phyloP scores from a whole-genome alignment of 352 stramenopile genomes.

The Nothophytophthora sp. region DNA sequence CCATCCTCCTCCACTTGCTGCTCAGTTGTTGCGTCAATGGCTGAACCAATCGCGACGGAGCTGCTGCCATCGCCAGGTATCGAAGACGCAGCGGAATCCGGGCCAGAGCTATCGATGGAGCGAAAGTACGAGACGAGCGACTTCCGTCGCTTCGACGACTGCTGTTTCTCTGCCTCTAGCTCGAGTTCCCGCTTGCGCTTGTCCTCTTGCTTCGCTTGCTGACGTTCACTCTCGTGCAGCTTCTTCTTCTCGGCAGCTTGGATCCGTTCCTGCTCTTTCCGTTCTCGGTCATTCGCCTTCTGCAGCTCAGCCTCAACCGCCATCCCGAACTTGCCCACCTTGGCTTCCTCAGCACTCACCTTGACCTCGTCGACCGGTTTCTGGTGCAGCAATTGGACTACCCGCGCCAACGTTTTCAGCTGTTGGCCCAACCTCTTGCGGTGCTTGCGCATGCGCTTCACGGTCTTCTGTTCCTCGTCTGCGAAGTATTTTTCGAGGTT shows the following conservation, averaged over 20 bases:
- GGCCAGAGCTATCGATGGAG: conserved; percentile 32
- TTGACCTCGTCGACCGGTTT: conserved; percentile 75
- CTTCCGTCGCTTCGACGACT: conserved; percentile 63
- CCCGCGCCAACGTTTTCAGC: conserved; percentile 65
- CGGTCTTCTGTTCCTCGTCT: conserved; percentile 67
- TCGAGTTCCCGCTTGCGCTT: conserved; percentile 62
- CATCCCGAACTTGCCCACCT: conserved; percentile 76
- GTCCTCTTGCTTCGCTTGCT: conserved; percentile 64
- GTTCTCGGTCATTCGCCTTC: conserved; percentile 51
- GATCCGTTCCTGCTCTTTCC: conserved; percentile 66
- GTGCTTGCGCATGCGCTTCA: conserved; percentile 82
- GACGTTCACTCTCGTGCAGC: conserved; percentile 47
- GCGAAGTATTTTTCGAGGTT: conserved; percentile 73
- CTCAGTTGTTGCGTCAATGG: conserved; percentile 22
- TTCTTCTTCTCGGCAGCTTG: conserved; percentile 62
- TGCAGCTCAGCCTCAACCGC: conserved; percentile 62
- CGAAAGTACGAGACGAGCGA: conserved; percentile 67
- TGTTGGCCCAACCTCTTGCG: conserved; percentile 73
- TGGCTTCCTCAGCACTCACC: conserved; percentile 79
- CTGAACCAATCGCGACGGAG: no score
- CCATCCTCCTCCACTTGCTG: conserved; percentile 2
- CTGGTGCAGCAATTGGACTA: conserved; percentile 70
- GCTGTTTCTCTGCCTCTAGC: conserved; percentile 41
- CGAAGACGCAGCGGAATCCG: background rate
- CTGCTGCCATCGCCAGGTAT: conserved; percentile 5